Evolutionary conservation across 2,329 filamentous ascomycete genomes (phyloP).

Genomic region (Cadophora luteo-olivacea): DNA sequence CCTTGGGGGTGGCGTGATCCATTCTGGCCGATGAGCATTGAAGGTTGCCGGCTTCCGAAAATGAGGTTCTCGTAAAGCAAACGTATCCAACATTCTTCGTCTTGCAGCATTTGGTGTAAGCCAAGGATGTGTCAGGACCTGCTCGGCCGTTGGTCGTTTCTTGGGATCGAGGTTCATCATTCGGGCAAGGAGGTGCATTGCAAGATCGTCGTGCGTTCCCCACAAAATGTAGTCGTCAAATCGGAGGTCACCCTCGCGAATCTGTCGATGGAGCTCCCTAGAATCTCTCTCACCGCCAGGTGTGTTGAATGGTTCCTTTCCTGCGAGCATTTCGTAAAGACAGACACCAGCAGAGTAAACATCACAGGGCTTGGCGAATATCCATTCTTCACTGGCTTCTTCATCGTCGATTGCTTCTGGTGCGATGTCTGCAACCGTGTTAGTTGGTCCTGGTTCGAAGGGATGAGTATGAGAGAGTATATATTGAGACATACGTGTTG

Average conservation of each 20-base stretch:
- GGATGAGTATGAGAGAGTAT: neutral
- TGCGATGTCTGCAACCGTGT: neutral
- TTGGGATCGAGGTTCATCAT: neutral
- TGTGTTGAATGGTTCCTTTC: neutral
- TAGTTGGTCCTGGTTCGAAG: neutral
- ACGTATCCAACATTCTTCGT: neutral
- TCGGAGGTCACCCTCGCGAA: neutral
- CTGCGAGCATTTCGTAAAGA: constrained; percentile 3
- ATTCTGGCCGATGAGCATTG: neutral
- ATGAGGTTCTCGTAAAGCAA: neutral
- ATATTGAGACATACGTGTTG: neutral
- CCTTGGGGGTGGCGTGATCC: neutral
- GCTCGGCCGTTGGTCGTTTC: neutral
- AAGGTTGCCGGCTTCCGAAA: neutral
- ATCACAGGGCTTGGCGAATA: neutral
- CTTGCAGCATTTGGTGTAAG: neutral
- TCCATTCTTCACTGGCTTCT: neutral
- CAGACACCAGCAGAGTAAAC: neutral
- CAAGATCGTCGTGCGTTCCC: neutral
- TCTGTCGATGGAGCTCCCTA: neutral
- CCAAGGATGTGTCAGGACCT: constrained; percentile 4
- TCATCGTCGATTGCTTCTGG: neutral
- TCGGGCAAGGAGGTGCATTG: neutral
- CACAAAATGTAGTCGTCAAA: neutral
- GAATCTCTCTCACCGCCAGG: neutral